Evolutionary conservation across 2,329 filamentous ascomycete species (phyloP).

Genomic region (Cladobotryum protrusum): DNA sequence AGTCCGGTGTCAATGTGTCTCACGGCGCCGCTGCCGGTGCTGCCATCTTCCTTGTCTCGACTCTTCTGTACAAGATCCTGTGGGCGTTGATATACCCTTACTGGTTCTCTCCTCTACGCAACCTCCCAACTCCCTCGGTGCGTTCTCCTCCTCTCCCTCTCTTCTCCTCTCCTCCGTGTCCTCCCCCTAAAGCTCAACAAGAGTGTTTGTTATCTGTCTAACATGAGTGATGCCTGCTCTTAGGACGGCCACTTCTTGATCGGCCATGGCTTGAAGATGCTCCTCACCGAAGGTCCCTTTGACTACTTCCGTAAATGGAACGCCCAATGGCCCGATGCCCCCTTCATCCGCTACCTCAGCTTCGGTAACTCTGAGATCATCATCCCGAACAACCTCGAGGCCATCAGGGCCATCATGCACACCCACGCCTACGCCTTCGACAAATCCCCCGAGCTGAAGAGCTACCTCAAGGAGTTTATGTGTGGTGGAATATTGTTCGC

Average conservation of each 20-base stretch:
- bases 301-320: conserved; percentile 22
- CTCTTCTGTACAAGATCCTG: background rate
- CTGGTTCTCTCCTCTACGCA: background rate
- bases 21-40: background rate
- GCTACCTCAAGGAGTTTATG: background rate
- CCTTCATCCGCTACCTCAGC: conserved; percentile 23
- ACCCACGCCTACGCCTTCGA: background rate
- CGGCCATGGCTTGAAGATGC: background rate
- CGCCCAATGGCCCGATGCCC: conserved; percentile 20
- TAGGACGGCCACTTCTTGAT: background rate
- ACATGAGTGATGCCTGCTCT: background rate
- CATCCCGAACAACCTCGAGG: conserved; percentile 20
- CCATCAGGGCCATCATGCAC: conserved; percentile 14
- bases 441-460: background rate
- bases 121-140: background rate
- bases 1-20: background rate
- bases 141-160: background rate
- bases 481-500: conserved; percentile 3
- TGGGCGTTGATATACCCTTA: background rate
- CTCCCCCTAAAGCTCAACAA: no score
- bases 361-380: conserved; percentile 22
- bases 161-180: background rate
- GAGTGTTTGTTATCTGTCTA: background rate
- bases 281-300: background rate
- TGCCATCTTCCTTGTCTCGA: background rate